Evolutionary conservation across 2,329 filamentous ascomycete genomes (phyloP).

Genomic region (Coniella vitis): DNA sequence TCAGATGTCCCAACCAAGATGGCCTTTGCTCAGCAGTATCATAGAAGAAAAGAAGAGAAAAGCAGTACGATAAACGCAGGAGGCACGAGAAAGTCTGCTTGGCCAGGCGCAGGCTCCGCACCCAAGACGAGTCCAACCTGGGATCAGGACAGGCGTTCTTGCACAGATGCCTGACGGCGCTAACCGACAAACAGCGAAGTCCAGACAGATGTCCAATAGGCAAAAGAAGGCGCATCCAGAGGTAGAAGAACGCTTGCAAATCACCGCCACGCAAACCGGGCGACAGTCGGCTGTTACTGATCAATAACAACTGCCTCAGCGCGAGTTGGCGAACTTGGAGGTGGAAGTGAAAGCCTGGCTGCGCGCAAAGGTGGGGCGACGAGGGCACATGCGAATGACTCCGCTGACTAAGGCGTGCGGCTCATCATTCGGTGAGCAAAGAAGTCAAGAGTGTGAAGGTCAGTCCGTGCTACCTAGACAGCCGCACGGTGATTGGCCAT

Average conservation of each 20-base stretch:
- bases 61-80: background rate
- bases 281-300: slow-evolving; percentile 7
- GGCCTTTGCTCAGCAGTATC: slow-evolving; percentile 4
- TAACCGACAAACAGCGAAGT: background rate
- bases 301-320: slow-evolving; percentile 1
- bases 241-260: background rate
- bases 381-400: slow-evolving; percentile 2
- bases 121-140: slow-evolving; percentile 1
- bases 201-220: background rate
- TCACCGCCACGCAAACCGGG: slow-evolving; percentile 10
- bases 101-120: background rate
- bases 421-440: no score
- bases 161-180: slow-evolving; percentile 4
- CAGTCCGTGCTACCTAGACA: no score
- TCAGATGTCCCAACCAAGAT: slow-evolving; percentile 6
- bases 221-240: background rate
- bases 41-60: slow-evolving; percentile 23
- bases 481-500: no score
- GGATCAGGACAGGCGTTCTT: slow-evolving; percentile 1
- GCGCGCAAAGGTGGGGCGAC: slow-evolving; percentile 2
- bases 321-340: slow-evolving; percentile 1
- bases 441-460: no score
- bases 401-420: slow-evolving; percentile 8
- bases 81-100: slow-evolving; percentile 7
- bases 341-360: background rate